Conservation (phyloP, 768 basidiomycete genomes). For the Pleurotus citrinopileatus region DNA sequence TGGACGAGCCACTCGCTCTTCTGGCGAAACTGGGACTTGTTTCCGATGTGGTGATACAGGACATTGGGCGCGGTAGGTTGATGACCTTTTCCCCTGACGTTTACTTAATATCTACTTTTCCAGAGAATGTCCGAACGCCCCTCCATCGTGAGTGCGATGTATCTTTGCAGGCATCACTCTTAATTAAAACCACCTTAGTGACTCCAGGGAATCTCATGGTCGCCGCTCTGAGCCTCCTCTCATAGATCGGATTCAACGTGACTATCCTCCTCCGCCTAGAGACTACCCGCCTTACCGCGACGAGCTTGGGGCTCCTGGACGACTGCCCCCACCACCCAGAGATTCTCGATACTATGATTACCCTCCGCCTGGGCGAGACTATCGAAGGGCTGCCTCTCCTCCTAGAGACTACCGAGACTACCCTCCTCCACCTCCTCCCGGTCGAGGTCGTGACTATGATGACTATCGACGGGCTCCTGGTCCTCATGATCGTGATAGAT, state of each 20-base stretch:
- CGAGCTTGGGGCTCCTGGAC: conserved; percentile 47
- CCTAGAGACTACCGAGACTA: conserved; percentile 71
- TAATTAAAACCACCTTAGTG: conserved; percentile 11
- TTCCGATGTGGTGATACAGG: conserved; percentile 85
- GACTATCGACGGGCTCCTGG: conserved; percentile 56
- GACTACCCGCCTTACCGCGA: conserved; percentile 46
- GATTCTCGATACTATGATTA: conserved; percentile 63
- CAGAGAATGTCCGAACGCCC: conserved; percentile 70
- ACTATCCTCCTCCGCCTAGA: conserved; percentile 42
- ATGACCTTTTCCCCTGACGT: neutral
- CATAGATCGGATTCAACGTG: conserved; percentile 58
- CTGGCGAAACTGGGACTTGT: conserved; percentile 86
- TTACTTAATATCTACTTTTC: neutral
- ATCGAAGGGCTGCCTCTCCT: conserved; percentile 57
- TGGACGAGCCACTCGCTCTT: conserved; percentile 74
- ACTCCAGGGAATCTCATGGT: conserved; percentile 29
- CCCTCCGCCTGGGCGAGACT: conserved; percentile 52
- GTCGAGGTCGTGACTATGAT: conserved; percentile 60
- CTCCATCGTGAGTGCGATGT: conserved; percentile 30
- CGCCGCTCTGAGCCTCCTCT: conserved; percentile 49
- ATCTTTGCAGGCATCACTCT: conserved; percentile 37
- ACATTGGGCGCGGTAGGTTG: conserved; percentile 82
- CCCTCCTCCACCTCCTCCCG: conserved; percentile 37
- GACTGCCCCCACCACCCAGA: conserved; percentile 38
- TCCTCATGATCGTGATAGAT: conserved; percentile 50